Base-by-base conservation (phyloP, 305 asterid species). In the Lippia alba region DNA sequence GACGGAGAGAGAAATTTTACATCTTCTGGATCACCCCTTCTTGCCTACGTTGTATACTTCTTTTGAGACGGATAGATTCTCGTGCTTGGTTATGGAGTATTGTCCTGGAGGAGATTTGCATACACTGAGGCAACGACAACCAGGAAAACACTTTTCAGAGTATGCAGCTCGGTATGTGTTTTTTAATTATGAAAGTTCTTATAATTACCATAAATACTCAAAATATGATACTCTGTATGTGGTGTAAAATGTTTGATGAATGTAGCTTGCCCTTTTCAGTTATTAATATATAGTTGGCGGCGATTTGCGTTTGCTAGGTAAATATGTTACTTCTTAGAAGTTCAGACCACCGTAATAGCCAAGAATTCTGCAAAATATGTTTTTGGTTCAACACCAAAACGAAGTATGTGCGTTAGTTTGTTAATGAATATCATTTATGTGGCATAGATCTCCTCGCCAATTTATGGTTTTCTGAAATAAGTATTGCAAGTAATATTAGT, bases 31-130 rank as follows among this genome's bases (percentile, higher is more conserved):
- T 72, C 97, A 91, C 76, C 97, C 97, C 3, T 91, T 91, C 82
- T 76, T 91, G 85, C 97, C 97, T 10, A 91, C 97, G 53, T 61
- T 91, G 77, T 91, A 91, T 71, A 85, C 96, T 75, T 90, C 89
- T 80, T 91, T 91, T 80, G 97, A 91, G 82, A 89, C 96, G 0
- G 94, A 91, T 57, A 80, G 97, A 49, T 91, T 91, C 73, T 82
- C 90, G 5, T 91, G 97, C 79, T 81, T 91, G 83, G 96, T 91
- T 33, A 91, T 87, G 97, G 97, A 91, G 64, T 88, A 86, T 78
- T 91, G 97, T 76, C 97, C 97, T 3, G 97, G 97, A 41, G 97
- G 97, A 51, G 96, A 91, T 77, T 80, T 91, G 74, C 94, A 91
- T 74, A 81, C 84, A 18, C 70, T 91, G 76, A 84, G 97, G 76